Base-by-base conservation (phyloP, 129 eudicot genomes). In the Rutidosis leptorrhynchoides region DNA sequence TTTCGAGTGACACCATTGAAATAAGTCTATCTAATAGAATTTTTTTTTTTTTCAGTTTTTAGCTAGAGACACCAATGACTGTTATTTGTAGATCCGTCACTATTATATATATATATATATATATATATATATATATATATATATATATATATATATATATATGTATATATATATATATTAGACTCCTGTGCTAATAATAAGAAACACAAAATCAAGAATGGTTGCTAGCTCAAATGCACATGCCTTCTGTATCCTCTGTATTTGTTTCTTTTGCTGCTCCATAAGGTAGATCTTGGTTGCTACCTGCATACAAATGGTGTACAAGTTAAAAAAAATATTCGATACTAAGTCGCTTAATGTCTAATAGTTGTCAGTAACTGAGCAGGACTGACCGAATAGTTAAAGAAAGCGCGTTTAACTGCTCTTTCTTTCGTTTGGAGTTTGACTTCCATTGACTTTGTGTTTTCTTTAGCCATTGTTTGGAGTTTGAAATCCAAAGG, bases 361-460 rank as follows among this genome's bases (percentile, higher is more conserved):
- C 23, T n/a, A 3, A 5, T 49, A 33, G 11, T 17, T n/a, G 28
- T 69, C 8, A 2, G 37, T 53, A 58, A 9, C 35, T 29, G 32
- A 48, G 19, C 52, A 26, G 3, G 15, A 74, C 87, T 78, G 32
- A 87, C 97, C 56, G 90, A 65, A 73, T 82, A 84, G 84, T 90
- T 83, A 78, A 87, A 90, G 64, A 87, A 48, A 40, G 92, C 89
- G 33, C 95, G 95, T 25, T 74, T 81, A 27, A 74, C 89, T 5
- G 97, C 97, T 82, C 97, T 80, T 78, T 84, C 84, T 63, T 87
- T 84, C 2, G 95, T 87, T 76, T 84, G 97, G 52, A 87, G 95
- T 72, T 76, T 90, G 69, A 90, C 70, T 10, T 90, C 97, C 71
- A 43, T 48, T 3, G 84, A 79, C 55, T 80, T 87, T 29, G 95